Conservation (phyloP, 2,329 filamentous ascomycete genomes). For the Diaporthe ampelina region DNA sequence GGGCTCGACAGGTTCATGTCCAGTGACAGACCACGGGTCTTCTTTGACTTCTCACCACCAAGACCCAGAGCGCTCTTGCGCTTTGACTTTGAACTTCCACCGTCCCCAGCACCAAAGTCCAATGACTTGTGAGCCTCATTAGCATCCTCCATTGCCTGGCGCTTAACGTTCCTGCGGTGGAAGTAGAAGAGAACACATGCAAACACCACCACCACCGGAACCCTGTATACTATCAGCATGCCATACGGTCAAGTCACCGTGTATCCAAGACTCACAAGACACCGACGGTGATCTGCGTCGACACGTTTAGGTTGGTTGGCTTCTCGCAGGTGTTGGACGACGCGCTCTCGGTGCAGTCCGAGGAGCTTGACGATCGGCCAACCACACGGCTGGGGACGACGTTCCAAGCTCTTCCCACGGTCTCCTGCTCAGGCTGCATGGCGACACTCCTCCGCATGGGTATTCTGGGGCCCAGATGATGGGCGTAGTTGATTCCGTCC, state of each 20-base stretch:
- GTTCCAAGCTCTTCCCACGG: constrained; percentile 28
- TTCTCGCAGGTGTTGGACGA: constrained; percentile 41
- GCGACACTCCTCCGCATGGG: constrained; percentile 44
- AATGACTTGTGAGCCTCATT: constrained; percentile 91
- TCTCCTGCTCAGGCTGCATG: constrained; percentile 24
- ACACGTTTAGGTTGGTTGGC: constrained; percentile 34
- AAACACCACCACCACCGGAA: constrained; percentile 70
- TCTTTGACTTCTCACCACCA: constrained; percentile 69
- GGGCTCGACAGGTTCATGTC: constrained; percentile 84
- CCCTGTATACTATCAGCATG: constrained; percentile 63
- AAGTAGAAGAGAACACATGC: constrained; percentile 79
- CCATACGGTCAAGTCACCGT: background rate
- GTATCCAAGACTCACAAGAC: constrained; percentile 36
- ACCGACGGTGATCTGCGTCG: constrained; percentile 36
- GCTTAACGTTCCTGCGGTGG: constrained; percentile 82
- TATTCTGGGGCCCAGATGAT: constrained; percentile 48
- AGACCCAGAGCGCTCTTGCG: constrained; percentile 63
- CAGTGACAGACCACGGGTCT: constrained; percentile 74
- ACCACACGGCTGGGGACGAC: constrained; percentile 43
- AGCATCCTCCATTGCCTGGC: constrained; percentile 81
- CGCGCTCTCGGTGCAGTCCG: constrained; percentile 32
- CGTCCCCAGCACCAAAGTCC: constrained; percentile 78
- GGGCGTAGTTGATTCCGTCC: constrained; percentile 44
- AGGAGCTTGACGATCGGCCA: constrained; percentile 44
- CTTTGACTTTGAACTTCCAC: constrained; percentile 54